Percentiles rank a stretch among this genome's conserved stretches.
These are phyloP conservation scores for Cardamine resedifolia DNA, from an alignment of 345 rosid species.

Conservation along the genomic window DNA sequence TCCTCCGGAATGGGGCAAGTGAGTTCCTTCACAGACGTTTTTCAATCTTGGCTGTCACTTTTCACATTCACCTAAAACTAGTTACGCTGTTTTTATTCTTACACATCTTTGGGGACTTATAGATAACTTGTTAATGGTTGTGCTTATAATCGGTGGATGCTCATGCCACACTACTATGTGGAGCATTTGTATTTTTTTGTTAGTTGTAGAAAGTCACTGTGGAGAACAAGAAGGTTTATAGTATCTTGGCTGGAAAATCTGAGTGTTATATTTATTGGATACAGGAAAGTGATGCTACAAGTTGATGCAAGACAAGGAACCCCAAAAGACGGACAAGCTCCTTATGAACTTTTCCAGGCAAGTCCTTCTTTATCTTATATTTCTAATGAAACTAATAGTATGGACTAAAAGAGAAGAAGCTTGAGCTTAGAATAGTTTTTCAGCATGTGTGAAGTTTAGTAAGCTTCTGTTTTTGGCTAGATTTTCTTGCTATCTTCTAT, in stretches of 20 bases:
- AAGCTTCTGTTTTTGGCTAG: not conserved
- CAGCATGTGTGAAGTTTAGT: not conserved
- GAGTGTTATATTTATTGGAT: constrained; percentile 32
- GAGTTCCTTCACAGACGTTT: constrained; percentile 18
- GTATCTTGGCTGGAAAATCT: constrained; percentile 12
- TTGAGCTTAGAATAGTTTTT: not conserved
- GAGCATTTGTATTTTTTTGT: not conserved
- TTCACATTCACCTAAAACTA: not conserved
- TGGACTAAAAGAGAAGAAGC: not conserved
- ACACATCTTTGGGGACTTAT: constrained; percentile 11
- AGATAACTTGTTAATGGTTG: constrained; percentile 7
- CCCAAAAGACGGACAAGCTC: constrained; percentile 86
- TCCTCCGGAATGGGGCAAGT: constrained; percentile 98
- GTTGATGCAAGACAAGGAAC: constrained; percentile 95
- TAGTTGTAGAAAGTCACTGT: not conserved
- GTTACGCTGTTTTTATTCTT: not conserved
- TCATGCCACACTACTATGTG: not conserved
- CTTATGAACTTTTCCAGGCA: constrained; percentile 91
- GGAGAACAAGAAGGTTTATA: not conserved
- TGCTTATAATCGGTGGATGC: not conserved
- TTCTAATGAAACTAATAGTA: not conserved
- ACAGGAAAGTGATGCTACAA: constrained; percentile 88
- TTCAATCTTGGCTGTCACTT: constrained; percentile 1
- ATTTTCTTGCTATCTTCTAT: not conserved
- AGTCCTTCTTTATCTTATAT: constrained; percentile 1